phyloP scores from a whole-genome alignment of 441 rosid species.

The Adansonia grandidieri region DNA sequence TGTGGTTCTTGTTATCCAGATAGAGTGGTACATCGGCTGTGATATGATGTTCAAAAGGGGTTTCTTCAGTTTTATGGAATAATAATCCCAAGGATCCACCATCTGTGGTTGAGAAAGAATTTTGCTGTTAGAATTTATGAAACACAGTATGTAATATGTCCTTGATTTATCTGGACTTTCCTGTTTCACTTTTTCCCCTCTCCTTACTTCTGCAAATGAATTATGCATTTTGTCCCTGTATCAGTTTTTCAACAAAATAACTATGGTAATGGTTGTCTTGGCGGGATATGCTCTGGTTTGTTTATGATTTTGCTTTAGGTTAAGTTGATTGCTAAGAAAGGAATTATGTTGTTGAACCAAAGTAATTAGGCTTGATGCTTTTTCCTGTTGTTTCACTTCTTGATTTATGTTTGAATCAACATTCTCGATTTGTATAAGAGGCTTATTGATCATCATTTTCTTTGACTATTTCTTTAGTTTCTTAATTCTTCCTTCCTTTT shows the following conservation, averaged over 20 bases:
- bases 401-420: constrained; percentile 2
- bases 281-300: background rate
- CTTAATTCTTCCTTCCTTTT: background rate
- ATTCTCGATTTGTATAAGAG: constrained; percentile 7
- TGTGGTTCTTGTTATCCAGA: constrained; percentile 18
- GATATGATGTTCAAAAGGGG: constrained; percentile 21
- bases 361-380: background rate
- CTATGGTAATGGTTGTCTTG: background rate
- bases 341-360: constrained; percentile 5
- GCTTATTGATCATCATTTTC: background rate
- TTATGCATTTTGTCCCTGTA: constrained; percentile 4
- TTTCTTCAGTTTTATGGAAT: constrained; percentile 27
- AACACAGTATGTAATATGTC: constrained; percentile 34
- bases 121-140: constrained; percentile 30
- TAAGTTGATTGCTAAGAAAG: constrained; percentile 12
- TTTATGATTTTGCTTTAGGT: constrained; percentile 14
- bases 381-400: background rate
- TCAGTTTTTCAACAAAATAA: background rate
- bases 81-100: constrained; percentile 25
- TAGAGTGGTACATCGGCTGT: constrained; percentile 5
- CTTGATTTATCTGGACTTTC: constrained; percentile 8
- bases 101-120: constrained; percentile 25
- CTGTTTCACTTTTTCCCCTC: background rate
- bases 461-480: constrained; percentile 5
- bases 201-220: constrained; percentile 3